Percentiles rank a stretch among this genome's conserved stretches.
Conservation (phyloP, 441 rosid genomes). For the Aleurites moluccanus region DNA sequence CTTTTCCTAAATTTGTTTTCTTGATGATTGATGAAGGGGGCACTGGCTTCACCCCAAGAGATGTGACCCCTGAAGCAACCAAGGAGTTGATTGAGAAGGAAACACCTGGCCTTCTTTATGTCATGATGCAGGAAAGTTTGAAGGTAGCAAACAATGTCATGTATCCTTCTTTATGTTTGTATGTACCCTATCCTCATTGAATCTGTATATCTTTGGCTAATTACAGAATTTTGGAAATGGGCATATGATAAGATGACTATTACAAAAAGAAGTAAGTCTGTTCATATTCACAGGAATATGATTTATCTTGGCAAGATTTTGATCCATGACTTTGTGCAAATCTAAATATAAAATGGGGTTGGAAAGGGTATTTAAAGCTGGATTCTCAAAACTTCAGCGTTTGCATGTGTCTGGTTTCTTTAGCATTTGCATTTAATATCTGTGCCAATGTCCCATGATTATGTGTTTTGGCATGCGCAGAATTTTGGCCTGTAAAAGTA, state of each 20-base stretch:
- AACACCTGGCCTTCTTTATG: conserved; percentile 89
- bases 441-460: no score
- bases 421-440: no score
- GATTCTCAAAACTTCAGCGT: no score
- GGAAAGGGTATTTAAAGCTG: no score
- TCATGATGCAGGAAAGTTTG: conserved; percentile 95
- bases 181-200: neutral
- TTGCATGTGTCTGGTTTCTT: no score
- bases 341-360: neutral
- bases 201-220: neutral
- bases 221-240: neutral
- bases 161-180: no score
- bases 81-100: conserved; percentile 79
- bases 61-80: conserved; percentile 98
- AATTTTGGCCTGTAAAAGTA: no score
- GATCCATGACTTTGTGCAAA: neutral
- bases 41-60: conserved; percentile 94
- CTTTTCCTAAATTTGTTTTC: neutral
- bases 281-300: neutral
- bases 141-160: conserved; percentile 53
- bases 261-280: no score
- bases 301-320: neutral
- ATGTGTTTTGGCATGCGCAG: no score
- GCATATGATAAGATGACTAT: neutral
- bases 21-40: conserved; percentile 77